These are phyloP conservation scores for Exophiala calicioides DNA, from an alignment of 2,329 filamentous ascomycete species.

Conservation along the genomic window DNA sequence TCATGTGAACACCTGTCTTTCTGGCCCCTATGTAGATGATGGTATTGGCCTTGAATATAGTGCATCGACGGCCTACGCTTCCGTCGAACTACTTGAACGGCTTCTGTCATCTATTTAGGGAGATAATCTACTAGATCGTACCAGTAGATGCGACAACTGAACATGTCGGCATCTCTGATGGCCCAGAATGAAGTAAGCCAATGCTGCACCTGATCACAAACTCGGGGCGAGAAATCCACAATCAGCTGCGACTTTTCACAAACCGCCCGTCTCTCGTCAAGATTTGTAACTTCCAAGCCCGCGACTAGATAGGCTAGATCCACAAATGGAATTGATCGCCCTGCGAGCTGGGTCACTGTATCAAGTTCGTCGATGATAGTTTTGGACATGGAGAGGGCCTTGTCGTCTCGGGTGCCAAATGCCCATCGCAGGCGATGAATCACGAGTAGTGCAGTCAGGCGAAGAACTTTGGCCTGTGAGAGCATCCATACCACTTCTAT, in stretches of 20 bases:
- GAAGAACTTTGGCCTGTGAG: slow-evolving; percentile 4
- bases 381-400: slow-evolving; percentile 3
- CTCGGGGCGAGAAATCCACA: slow-evolving; percentile 6
- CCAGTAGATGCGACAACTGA: slow-evolving; percentile 6
- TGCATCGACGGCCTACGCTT: too few relatives aligned
- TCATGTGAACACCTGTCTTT: too few relatives aligned
- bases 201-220: background rate
- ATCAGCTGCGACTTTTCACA: slow-evolving; percentile 1
- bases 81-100: too few relatives aligned
- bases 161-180: slow-evolving; percentile 1
- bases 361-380: slow-evolving; percentile 5
- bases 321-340: slow-evolving; percentile 2
- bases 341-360: slow-evolving; percentile 1
- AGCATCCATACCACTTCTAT: slow-evolving; percentile 6
- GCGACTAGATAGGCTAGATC: slow-evolving; percentile 7
- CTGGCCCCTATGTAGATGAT: too few relatives aligned
- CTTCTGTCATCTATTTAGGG: too few relatives aligned
- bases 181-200: slow-evolving; percentile 10
- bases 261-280: background rate
- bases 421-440: slow-evolving; percentile 5
- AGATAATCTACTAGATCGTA: too few relatives aligned
- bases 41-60: too few relatives aligned
- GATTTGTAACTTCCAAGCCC: slow-evolving; percentile 6
- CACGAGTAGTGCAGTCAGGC: background rate
- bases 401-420: background rate